Base-by-base conservation (phyloP, 2,329 filamentous ascomycete species). In the Tolypocladium amazonense region DNA sequence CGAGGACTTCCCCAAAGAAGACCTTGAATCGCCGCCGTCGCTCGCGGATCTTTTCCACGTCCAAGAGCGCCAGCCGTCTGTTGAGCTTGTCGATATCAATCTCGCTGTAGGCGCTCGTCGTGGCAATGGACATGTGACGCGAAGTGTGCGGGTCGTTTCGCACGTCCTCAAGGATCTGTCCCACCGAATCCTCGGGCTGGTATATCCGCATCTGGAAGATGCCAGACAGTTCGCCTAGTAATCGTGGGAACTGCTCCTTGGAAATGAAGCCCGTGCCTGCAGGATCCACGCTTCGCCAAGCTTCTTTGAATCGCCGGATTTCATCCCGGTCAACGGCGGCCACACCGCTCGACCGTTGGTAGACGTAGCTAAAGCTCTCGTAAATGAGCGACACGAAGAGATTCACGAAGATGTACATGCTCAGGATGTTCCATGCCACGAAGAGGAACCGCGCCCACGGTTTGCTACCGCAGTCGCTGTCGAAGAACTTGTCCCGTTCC, bases 401-500 rank as follows among this genome's bases (percentile, higher is more conserved):
- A 70, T 93, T 97, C 70, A 97, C 93, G 69, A 99, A 99, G 69
- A 99, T 96, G 76, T 99, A 99, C 94, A 99, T 99, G 88, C 93
- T 97, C 74, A 99, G 83, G 68, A 99, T 93, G 77, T 99, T 99
- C 94, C 94, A 99, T 5, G 88, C 85, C 60, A 97, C 92, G 77
- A 99, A 99, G 12, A 99, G 79, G 39, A 87, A 85, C 57, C 92
- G 83, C 9, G 94, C 92, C 92, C 94, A 99, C 45, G 86, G 83
- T 57, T 86, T 83, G 75, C 93, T 96, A 61, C 94, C 94, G 69
- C 94, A 99, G 74, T 99, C 95, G 67, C 91, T 94, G 50, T 89
- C 78, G 68, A 92, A 93, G 73, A 96, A 97, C 45, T 81, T 81
- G 1, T 77, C 69, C 41, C 81, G 81, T 25, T 87, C 80, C 1